phyloP scores from a whole-genome alignment of 371 early-diverging fungal species.

The Circinella umbellata region DNA sequence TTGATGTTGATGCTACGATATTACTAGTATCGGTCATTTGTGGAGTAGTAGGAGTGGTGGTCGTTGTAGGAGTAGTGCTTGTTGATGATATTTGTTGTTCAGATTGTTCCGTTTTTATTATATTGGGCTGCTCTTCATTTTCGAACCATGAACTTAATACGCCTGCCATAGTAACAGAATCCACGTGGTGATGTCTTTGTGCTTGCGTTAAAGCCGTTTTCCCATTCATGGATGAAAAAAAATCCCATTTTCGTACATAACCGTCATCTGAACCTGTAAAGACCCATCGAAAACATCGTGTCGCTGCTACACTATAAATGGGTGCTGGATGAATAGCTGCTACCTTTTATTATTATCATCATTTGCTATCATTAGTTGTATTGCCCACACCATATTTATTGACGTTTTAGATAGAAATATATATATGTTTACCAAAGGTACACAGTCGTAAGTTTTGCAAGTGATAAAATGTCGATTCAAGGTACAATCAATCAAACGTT shows the following conservation, averaged over 20 bases:
- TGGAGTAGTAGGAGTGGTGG: background rate
- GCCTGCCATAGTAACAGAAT: constrained; percentile 86
- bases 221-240: constrained; percentile 86
- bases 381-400: too few species aligned
- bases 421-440: constrained; percentile 50
- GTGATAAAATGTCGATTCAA: constrained; percentile 44
- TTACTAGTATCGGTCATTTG: background rate
- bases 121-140: constrained; percentile 72
- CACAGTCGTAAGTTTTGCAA: constrained; percentile 60
- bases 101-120: constrained; percentile 13
- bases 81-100: background rate
- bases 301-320: constrained; percentile 78
- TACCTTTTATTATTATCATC: constrained; percentile 42
- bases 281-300: constrained; percentile 88
- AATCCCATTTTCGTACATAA: constrained; percentile 92
- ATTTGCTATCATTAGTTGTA: too few species aligned
- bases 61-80: background rate
- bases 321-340: constrained; percentile 78
- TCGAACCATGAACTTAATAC: constrained; percentile 92
- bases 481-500: constrained; percentile 37
- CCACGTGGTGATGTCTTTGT: constrained; percentile 86
- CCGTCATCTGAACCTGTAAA: constrained; percentile 95
- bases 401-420: too few species aligned
- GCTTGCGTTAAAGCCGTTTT: constrained; percentile 79
- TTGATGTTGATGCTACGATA: background rate